These are phyloP conservation scores for Zymoseptoria crescenta DNA, from an alignment of 2,329 filamentous ascomycete genomes.

Conservation along the genomic window DNA sequence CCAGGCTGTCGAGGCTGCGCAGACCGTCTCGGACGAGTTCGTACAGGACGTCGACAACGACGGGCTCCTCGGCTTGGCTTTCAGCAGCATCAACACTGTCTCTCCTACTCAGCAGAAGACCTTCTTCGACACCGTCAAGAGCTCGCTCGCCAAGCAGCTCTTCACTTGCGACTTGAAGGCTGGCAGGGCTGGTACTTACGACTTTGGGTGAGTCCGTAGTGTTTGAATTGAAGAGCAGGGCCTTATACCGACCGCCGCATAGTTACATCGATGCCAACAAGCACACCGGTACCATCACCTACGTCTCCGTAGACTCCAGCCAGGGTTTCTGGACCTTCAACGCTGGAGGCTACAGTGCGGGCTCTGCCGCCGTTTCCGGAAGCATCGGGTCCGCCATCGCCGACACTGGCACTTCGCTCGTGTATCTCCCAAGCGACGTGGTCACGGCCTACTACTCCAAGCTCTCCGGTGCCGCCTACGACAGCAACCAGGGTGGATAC, in stretches of 20 bases:
- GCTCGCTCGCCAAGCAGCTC: conserved; percentile 43
- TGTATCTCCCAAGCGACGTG: conserved; percentile 49
- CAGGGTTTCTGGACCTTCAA: conserved; percentile 59
- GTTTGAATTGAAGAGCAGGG: conserved; percentile 28
- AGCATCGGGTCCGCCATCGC: conserved; percentile 52
- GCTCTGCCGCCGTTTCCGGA: conserved; percentile 34
- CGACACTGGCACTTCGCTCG: conserved; percentile 63
- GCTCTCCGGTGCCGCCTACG: conserved; percentile 46
- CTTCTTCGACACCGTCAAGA: conserved; percentile 54
- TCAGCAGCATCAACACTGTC: conserved; percentile 53
- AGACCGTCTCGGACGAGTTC: conserved; percentile 49
- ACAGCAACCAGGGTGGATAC: conserved; percentile 46
- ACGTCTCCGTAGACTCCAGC: conserved; percentile 47
- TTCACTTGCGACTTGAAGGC: conserved; percentile 54
- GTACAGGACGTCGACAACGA: conserved; percentile 46
- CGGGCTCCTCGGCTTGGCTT: conserved; percentile 53
- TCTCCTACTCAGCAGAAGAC: conserved; percentile 44
- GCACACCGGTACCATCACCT: conserved; percentile 52
- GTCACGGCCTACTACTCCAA: conserved; percentile 53
- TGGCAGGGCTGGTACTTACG: conserved; percentile 45
- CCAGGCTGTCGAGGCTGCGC: conserved; percentile 61
- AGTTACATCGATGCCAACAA: conserved; percentile 50
- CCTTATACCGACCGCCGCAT: conserved; percentile 20
- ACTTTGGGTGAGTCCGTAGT: conserved; percentile 43
- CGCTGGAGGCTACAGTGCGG: conserved; percentile 49